These are phyloP conservation scores for Knufia petricola DNA, from an alignment of 2,329 filamentous ascomycete genomes.

Conservation along the genomic window DNA sequence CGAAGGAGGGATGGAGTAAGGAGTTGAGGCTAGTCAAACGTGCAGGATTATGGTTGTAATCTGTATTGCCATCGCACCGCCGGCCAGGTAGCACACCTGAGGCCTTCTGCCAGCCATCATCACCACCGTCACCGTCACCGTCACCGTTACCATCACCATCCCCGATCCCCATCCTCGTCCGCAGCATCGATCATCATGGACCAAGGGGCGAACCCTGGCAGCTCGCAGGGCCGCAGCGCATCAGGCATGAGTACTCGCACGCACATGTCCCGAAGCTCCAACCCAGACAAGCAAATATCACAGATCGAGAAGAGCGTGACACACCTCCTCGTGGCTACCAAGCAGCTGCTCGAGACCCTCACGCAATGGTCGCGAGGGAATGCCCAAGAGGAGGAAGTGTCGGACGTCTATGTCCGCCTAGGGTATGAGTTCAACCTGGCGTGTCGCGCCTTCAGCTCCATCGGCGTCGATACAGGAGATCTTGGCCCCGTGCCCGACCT, in stretches of 20 bases:
- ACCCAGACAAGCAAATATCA: conserved; percentile 64
- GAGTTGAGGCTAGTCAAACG: not conserved
- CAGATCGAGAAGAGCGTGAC: conserved; percentile 99
- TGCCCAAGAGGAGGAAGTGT: conserved; percentile 89
- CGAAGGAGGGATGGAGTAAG: not conserved
- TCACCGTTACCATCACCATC: no score
- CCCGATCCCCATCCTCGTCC: no score
- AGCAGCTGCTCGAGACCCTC: conserved; percentile 91
- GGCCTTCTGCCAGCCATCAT: not conserved
- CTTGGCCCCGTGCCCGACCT: conserved; percentile 91
- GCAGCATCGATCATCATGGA: not conserved
- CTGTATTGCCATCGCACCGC: no score
- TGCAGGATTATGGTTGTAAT: no score
- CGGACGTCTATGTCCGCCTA: conserved; percentile 92
- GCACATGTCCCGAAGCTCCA: conserved; percentile 8
- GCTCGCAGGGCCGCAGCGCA: conserved; percentile 1
- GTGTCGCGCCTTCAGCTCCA: conserved; percentile 89
- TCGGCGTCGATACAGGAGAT: conserved; percentile 90
- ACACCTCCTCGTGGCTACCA: conserved; percentile 92
- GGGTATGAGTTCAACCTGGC: conserved; percentile 99
- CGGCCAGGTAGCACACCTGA: conserved; percentile 3
- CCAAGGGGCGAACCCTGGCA: not conserved
- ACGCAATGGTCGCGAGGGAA: conserved; percentile 94
- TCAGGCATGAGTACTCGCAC: conserved; percentile 2
- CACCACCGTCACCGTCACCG: no score